Percentiles rank a stretch among this genome's conserved stretches.
Conservation (phyloP, 306 rosid genomes). For the Clitoria ternatea region DNA sequence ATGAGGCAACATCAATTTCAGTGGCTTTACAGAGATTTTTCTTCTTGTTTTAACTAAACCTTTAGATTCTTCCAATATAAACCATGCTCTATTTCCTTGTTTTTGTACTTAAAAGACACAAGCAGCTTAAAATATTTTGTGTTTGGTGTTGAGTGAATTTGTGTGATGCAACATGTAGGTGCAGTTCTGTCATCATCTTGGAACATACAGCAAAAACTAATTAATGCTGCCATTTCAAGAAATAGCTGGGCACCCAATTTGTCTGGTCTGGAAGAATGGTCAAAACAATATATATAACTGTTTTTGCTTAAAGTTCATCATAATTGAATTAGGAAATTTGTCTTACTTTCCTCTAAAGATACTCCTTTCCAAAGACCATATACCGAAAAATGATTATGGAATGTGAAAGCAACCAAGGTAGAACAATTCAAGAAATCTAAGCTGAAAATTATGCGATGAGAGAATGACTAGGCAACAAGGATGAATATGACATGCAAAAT, state of each 20-base stretch:
- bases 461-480: conserved; percentile 27
- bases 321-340: background rate
- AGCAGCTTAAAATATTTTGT: background rate
- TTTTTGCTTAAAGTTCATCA: conserved; percentile 3
- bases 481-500: conserved; percentile 21
- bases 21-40: background rate
- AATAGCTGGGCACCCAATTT: background rate
- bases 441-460: conserved; percentile 16
- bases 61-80: background rate
- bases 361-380: conserved; percentile 9
- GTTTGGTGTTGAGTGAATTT: conserved; percentile 22
- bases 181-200: background rate
- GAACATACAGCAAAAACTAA: background rate
- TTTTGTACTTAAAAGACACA: conserved; percentile 18
- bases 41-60: conserved; percentile 16
- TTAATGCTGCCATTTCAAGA: conserved; percentile 7
- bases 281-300: background rate
- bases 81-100: background rate
- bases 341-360: conserved; percentile 22
- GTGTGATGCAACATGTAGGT: conserved; percentile 23
- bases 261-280: background rate
- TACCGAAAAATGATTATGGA: conserved; percentile 7
- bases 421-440: background rate
- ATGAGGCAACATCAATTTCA: background rate
- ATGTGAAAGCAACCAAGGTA: conserved; percentile 6